Conservation (phyloP, 2,329 filamentous ascomycete genomes). For the Fusarium coicis region DNA sequence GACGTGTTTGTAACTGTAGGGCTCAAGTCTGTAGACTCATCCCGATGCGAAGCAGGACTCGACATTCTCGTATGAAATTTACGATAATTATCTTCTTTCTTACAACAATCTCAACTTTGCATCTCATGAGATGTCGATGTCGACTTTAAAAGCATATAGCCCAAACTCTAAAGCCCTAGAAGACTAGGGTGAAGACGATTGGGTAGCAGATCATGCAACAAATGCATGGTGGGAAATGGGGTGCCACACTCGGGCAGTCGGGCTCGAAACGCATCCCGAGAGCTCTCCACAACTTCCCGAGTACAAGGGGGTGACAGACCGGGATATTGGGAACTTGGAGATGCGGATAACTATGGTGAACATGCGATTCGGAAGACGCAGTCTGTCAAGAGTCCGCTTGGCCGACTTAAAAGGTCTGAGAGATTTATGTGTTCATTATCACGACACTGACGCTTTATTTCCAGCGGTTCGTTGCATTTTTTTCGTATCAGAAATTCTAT, state of each 20-base stretch:
- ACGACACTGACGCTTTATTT: background rate
- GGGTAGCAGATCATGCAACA: constrained; percentile 26
- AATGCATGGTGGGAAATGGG: background rate
- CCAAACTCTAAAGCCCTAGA: background rate
- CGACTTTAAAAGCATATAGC: constrained; percentile 20
- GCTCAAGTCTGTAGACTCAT: constrained; percentile 4
- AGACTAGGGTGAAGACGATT: background rate
- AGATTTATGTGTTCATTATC: background rate
- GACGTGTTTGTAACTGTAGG: constrained; percentile 17
- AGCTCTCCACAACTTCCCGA: constrained; percentile 6
- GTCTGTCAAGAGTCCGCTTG: background rate
- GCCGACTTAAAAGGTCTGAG: background rate
- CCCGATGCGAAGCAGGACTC: constrained; percentile 8
- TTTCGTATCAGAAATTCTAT: background rate
- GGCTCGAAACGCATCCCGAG: constrained; percentile 33
- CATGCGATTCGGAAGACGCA: background rate
- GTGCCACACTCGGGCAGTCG: constrained; percentile 37
- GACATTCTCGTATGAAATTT: constrained; percentile 16
- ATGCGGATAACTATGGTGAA: background rate
- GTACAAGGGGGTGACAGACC: background rate
- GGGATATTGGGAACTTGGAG: background rate
- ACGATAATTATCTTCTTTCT: background rate
- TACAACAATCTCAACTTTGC: background rate
- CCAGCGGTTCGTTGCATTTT: background rate
- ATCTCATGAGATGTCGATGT: background rate